Evolutionary conservation across 441 rosid species (phyloP).

Genomic region (Pelargonium cotyledonis): DNA sequence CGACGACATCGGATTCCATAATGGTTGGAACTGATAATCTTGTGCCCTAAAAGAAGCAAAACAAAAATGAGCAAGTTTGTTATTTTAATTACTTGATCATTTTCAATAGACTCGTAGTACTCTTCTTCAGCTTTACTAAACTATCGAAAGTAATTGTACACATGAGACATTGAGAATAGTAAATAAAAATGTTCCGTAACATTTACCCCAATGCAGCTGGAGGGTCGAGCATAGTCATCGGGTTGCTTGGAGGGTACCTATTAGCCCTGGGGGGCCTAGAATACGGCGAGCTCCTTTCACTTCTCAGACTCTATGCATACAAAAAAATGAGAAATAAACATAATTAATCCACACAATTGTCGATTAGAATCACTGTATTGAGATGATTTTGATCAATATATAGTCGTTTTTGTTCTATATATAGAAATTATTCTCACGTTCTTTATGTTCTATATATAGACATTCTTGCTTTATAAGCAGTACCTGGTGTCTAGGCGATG

Average conservation of each 20-base stretch:
- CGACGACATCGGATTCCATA: neutral
- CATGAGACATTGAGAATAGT: too few relatives aligned
- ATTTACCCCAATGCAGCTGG: slow-evolving; percentile 3
- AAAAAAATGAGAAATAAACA: neutral
- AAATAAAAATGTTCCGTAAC: neutral
- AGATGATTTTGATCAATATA: too few relatives aligned
- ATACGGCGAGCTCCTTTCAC: neutral
- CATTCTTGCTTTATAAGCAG: too few relatives aligned
- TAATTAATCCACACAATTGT: too few relatives aligned
- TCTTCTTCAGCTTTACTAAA: too few relatives aligned
- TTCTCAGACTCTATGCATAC: neutral
- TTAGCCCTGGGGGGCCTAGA: neutral
- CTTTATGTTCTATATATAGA: too few relatives aligned
- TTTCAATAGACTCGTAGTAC: too few relatives aligned
- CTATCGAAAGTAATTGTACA: too few relatives aligned
- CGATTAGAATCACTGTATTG: too few relatives aligned
- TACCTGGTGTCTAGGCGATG: neutral
- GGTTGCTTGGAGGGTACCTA: neutral
- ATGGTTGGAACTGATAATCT: slow-evolving; percentile 4
- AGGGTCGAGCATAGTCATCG: neutral
- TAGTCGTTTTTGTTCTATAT: too few relatives aligned
- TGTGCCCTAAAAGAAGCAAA: slow-evolving; percentile 7
- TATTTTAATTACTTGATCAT: neutral
- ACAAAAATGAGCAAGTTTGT: neutral
- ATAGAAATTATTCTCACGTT: too few relatives aligned